Evolutionary conservation across 1,284 basidiomycete genomes (phyloP).

Genomic region (Waitea zeae): DNA sequence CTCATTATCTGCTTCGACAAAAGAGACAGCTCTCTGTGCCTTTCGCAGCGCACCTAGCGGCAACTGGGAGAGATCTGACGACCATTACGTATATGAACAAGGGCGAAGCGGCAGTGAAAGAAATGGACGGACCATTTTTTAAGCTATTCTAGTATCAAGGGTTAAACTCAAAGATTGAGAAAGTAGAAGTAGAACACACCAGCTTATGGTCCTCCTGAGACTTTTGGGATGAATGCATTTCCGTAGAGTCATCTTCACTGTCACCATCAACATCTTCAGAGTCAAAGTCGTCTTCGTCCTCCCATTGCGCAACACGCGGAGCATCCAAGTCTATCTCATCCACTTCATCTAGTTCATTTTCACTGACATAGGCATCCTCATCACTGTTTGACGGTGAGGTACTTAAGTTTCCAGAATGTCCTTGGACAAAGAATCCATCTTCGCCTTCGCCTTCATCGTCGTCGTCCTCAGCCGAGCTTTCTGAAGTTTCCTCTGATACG

Average conservation of each 20-base stretch:
- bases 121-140: conserved; percentile 13
- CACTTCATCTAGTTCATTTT: conserved; percentile 4
- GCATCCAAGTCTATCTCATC: conserved; percentile 13
- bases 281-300: conserved; percentile 19
- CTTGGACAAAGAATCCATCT: background rate
- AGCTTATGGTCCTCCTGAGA: conserved; percentile 9
- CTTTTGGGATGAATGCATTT: conserved; percentile 2
- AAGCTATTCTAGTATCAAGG: conserved; percentile 16
- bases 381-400: too few relatives aligned
- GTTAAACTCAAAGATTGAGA: background rate
- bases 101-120: conserved; percentile 3
- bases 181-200: conserved; percentile 6
- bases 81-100: conserved; percentile 1
- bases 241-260: conserved; percentile 8
- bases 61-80: conserved; percentile 33
- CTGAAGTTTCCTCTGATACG: too few relatives aligned
- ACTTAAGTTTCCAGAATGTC: too few relatives aligned
- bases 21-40: conserved; percentile 38
- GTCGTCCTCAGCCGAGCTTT: background rate
- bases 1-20: conserved; percentile 12
- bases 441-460: background rate
- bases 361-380: background rate
- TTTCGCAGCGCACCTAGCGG: conserved; percentile 51
- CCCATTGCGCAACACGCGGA: conserved; percentile 15
- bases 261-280: conserved; percentile 11